Conservation (phyloP, 805 yeast genomes). For the Teunomyces atbi region DNA sequence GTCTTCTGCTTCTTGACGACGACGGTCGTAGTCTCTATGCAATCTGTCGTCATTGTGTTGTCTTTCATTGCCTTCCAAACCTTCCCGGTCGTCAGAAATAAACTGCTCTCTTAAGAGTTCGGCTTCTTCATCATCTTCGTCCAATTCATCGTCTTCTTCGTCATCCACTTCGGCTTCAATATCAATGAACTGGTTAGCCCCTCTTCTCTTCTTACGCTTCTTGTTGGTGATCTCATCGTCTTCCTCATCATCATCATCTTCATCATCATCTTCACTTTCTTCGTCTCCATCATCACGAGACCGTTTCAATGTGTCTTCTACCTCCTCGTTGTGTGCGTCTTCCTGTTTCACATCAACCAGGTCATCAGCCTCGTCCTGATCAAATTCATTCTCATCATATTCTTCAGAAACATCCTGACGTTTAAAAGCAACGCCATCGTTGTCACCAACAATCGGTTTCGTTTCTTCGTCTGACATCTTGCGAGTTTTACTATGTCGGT, state of each 20-base stretch:
- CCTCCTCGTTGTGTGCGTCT: slow-evolving; percentile 8
- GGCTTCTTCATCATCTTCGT: slow-evolving; percentile 87
- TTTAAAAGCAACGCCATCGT: neutral
- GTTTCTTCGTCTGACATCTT: slow-evolving; percentile 5
- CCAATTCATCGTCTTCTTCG: slow-evolving; percentile 91
- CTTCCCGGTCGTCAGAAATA: slow-evolving; percentile 68
- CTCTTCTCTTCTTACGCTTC: slow-evolving; percentile 46
- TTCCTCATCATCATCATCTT: slow-evolving; percentile 46
- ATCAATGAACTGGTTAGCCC: slow-evolving; percentile 86
- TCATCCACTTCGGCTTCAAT: slow-evolving; percentile 99
- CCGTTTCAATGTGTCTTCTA: slow-evolving; percentile 6
- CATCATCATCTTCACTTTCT: slow-evolving; percentile 48
- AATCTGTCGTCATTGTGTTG: slow-evolving; percentile 63
- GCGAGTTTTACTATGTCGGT: neutral
- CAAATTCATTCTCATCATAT: slow-evolving; percentile 2
- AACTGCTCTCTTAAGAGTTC: slow-evolving; percentile 81
- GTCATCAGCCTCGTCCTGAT: slow-evolving; percentile 11
- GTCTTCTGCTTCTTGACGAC: slow-evolving; percentile 82
- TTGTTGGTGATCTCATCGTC: slow-evolving; percentile 51
- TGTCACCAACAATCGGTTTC: neutral
- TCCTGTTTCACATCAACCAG: slow-evolving; percentile 14
- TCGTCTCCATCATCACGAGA: slow-evolving; percentile 16
- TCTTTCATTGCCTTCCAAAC: slow-evolving; percentile 28
- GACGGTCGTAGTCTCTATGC: slow-evolving; percentile 88
- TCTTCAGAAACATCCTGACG: slow-evolving; percentile 1